Conservation (phyloP, 164 flowering plant genomes). For the Nymphaea colorata region DNA sequence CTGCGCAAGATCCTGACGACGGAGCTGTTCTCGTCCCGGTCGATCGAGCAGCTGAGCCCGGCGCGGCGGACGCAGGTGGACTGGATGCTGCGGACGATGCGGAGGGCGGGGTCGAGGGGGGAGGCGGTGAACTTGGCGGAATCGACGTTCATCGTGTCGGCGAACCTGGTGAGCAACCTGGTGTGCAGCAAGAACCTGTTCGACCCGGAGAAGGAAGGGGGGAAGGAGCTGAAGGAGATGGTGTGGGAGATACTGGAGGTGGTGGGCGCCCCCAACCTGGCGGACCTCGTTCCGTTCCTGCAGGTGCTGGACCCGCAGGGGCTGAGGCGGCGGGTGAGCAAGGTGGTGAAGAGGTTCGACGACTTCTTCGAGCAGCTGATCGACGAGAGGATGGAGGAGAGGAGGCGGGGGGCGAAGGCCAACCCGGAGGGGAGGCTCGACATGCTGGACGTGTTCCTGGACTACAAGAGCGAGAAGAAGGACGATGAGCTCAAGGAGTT, state of each 20-base stretch:
- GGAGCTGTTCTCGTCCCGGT: constrained; percentile 18
- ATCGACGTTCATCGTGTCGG: constrained; percentile 14
- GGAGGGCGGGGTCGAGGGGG: not conserved
- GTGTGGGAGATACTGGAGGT: constrained; percentile 21
- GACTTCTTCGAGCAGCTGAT: constrained; percentile 22
- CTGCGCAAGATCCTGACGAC: constrained; percentile 20
- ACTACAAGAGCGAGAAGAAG: constrained; percentile 20
- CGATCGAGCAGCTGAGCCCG: constrained; percentile 17
- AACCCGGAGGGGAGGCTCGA: constrained; percentile 22
- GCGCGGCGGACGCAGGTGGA: constrained; percentile 15
- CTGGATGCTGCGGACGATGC: not conserved
- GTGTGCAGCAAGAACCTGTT: constrained; percentile 21
- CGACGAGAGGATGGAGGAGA: constrained; percentile 19
- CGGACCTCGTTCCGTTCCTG: constrained; percentile 19
- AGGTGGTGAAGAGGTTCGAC: constrained; percentile 20
- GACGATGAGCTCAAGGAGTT: constrained; percentile 20
- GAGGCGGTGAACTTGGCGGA: constrained; percentile 14
- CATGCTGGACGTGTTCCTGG: constrained; percentile 23
- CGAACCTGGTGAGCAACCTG: constrained; percentile 21
- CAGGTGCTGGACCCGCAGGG: constrained; percentile 22
- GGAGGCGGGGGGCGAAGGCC: constrained; percentile 14
- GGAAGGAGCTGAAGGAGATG: constrained; percentile 21
- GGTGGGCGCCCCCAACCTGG: constrained; percentile 21
- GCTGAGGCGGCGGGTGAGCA: constrained; percentile 16
- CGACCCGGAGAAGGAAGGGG: constrained; percentile 14